Evolutionary conservation across 768 basidiomycete genomes (phyloP), one percentile per base, ranked within the genome.

Genomic region (Tylopilus subfusipes): DNA sequence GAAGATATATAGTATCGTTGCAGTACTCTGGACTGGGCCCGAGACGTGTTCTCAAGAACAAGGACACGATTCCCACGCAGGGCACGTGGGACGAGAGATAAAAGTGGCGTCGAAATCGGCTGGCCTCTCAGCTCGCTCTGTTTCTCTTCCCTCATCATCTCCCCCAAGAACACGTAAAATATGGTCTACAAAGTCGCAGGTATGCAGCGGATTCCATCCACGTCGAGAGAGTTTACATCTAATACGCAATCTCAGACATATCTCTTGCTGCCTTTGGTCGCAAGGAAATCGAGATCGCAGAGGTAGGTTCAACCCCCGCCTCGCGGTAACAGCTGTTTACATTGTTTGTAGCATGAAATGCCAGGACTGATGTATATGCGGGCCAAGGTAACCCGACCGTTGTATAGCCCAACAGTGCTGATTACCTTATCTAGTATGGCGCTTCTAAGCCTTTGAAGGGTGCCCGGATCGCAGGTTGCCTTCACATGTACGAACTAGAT

Each of bases 251-350:
- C 31, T 51, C 42, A 92, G 93, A 93, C 71, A 78, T 96, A 67
- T 98, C 95, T 67, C 91, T 99, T 70, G 97, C 97, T 70, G 96
- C 96, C 56, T 99, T 98, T 76, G 93, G 96, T 75, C 93, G 96
- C 80, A 99, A 99, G 80, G 96, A 99, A 80, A 92, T 99, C 67
- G 88, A 96, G 78, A 90, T 99, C 74, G 96, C 96, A 59, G 96
- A 99, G 87, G 95, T 96, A 73, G 63, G 71, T 50, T 39, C 56
- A 59, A 53, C 49, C 52, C 54, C 49, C 49, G 55, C 22, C 58
- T 50, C 45, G 53, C 46, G 55, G 56, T 58, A 34, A 33, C 47
- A 16, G n/a, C 42, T 31, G 14, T 55, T 68, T 10, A 63, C 52
- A 11, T 34, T 12, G 38, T 24, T 50, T 52, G 33, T 66, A 93